Base-by-base conservation (phyloP, 129 eudicot genomes). In the Pittosporum tobira region DNA sequence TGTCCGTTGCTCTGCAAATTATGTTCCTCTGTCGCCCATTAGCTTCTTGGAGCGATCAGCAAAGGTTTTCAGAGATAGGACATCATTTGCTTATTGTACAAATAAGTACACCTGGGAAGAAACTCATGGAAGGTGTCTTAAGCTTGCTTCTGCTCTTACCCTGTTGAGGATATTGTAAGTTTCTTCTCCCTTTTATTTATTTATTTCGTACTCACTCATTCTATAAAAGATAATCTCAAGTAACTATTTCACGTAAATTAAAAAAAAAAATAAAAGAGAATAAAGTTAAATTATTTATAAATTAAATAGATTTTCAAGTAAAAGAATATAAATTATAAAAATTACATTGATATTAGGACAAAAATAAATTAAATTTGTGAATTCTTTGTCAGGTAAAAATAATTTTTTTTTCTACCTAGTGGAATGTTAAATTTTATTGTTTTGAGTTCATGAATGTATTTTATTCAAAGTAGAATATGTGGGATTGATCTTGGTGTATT, bases 141-240 rank as follows among this genome's bases (percentile, higher is more conserved):
- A 73, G 49, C 79, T 89, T 20, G 97, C 97, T 15, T 82, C 97
- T 66, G 80, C 95, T 71, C 69, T 89, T 22, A 8, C 71, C 47
- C 74, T 70, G 6, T 62, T 85, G 69, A 84, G 95, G 30, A 85
- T 48, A 77, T 88, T 57, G 97, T 89, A 72, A 57, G 91, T 75
- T 51, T 36, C 56, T 22, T 11, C 15, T 56, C 13, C 6, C 26
- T 38, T 43, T 22, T 12, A 0, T 3, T 55, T 20, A 54, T 21
- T 4, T 49, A 2, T 15, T 49, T 9, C 22, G 5, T 36, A 11
- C 6, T 36, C 6, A 4, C 43, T 4, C 11, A 4, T 4, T 4
- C 5, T 36, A 4, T 36, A 36, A 4, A 4, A 11, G 6, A n/a
- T n/a, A 36, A 36, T 36, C 6, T 4, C 11, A 36, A 36, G 43